Conservation (phyloP, 345 rosid species). For the Citrus cavaleriei region DNA sequence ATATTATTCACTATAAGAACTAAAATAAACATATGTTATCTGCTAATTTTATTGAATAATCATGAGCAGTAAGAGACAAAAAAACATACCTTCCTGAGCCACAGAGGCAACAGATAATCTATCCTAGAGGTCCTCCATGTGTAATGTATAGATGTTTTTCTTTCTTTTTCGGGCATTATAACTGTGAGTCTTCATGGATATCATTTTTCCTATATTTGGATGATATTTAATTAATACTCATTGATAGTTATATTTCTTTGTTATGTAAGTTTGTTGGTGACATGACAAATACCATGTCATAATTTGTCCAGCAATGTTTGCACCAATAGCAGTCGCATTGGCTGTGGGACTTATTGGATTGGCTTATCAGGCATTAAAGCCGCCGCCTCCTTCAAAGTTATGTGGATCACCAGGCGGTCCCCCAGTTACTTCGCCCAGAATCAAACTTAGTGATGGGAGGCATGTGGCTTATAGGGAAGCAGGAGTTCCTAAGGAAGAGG, state of each 20-base stretch:
- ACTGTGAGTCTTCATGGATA: not conserved
- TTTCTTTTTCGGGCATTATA: not conserved
- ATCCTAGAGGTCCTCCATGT: not conserved
- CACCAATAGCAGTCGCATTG: slow-evolving; percentile 40
- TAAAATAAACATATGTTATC: not conserved
- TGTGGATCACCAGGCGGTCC: slow-evolving; percentile 73
- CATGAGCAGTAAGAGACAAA: not conserved
- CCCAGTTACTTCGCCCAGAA: slow-evolving; percentile 60
- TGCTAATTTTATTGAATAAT: not conserved
- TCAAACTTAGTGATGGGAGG: slow-evolving; percentile 76
- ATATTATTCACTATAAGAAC: not conserved
- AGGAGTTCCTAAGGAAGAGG: slow-evolving; percentile 57
- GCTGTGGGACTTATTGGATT: slow-evolving; percentile 47
- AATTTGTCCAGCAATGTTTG: slow-evolving; percentile 45
- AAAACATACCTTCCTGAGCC: not conserved
- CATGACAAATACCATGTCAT: not conserved
- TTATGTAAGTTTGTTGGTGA: not conserved
- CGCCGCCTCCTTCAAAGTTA: slow-evolving; percentile 67
- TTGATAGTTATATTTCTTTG: not conserved
- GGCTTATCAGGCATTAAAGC: slow-evolving; percentile 43
- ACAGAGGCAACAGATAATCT: not conserved
- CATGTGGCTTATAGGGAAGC: slow-evolving; percentile 74
- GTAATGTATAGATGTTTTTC: not conserved
- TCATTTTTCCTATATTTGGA: not conserved
- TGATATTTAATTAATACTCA: not conserved